Evolutionary conservation across 2,329 filamentous ascomycete species (phyloP).

Genomic region (Colletotrichum shisoi): DNA sequence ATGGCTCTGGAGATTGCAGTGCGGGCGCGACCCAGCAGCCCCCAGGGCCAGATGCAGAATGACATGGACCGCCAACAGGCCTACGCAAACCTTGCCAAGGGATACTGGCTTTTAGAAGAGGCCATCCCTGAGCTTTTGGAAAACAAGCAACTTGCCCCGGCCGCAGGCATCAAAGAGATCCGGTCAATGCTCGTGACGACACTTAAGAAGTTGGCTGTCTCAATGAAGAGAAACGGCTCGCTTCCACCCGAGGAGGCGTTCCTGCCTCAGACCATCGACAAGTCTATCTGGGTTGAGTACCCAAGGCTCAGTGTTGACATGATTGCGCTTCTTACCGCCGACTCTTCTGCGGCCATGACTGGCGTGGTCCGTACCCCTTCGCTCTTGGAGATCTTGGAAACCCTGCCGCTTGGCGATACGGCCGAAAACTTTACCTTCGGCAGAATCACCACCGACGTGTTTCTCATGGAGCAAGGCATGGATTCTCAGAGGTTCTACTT

Average conservation of each 20-base stretch:
- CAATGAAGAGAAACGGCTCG: constrained; percentile 84
- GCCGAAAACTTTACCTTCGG: constrained; percentile 78
- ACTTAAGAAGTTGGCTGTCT: constrained; percentile 76
- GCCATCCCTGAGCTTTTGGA: constrained; percentile 60
- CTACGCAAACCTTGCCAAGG: constrained; percentile 84
- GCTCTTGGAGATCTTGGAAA: constrained; percentile 66
- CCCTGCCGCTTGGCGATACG: constrained; percentile 80
- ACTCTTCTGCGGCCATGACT: constrained; percentile 59
- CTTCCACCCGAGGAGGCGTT: constrained; percentile 73
- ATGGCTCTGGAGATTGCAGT: constrained; percentile 76
- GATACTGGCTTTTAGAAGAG: constrained; percentile 77
- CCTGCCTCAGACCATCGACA: constrained; percentile 80
- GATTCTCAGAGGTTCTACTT: constrained; percentile 73
- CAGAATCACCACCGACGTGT: constrained; percentile 76
- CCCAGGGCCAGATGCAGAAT: constrained; percentile 62
- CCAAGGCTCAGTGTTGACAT: constrained; percentile 77
- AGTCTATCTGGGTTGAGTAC: constrained; percentile 82
- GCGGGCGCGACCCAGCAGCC: constrained; percentile 66
- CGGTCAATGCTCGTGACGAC: constrained; percentile 67
- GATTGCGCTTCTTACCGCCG: constrained; percentile 72
- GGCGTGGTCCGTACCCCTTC: constrained; percentile 57
- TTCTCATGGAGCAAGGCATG: constrained; percentile 75
- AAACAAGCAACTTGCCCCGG: constrained; percentile 52
- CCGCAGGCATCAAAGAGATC: constrained; percentile 60
- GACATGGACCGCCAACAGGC: constrained; percentile 73